phyloP scores from a whole-genome alignment of 805 yeast species.

The Candida morakotiae region DNA sequence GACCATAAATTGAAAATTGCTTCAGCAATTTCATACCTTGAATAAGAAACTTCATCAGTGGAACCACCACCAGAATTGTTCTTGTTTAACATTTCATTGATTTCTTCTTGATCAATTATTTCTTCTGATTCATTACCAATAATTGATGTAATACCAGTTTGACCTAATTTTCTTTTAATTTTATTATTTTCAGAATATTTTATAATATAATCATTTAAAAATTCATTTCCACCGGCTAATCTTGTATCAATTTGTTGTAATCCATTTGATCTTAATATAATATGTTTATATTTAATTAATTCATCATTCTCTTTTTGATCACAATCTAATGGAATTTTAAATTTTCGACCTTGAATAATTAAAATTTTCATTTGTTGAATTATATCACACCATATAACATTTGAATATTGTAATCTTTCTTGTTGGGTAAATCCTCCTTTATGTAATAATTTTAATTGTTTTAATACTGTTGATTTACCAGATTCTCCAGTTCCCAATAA shows the following conservation, averaged over 20 bases:
- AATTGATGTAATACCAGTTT: constrained; percentile 45
- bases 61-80: neutral
- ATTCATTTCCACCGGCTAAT: constrained; percentile 63
- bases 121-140: constrained; percentile 14
- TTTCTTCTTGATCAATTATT: constrained; percentile 11
- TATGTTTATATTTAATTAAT: constrained; percentile 46
- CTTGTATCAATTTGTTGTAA: constrained; percentile 53
- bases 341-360: constrained; percentile 67
- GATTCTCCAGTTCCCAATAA: constrained; percentile 94
- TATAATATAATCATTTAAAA: constrained; percentile 59
- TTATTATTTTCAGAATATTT: constrained; percentile 56
- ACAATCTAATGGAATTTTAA: constrained; percentile 62
- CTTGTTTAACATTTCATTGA: constrained; percentile 1
- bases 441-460: constrained; percentile 82
- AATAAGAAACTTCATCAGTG: constrained; percentile 12
- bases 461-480: constrained; percentile 89
- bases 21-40: constrained; percentile 57
- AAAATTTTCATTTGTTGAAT: constrained; percentile 76
- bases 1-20: constrained; percentile 72
- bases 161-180: constrained; percentile 44
- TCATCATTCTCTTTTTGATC: constrained; percentile 48
- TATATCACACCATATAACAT: constrained; percentile 91
- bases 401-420: constrained; percentile 76
- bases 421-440: constrained; percentile 78
- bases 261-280: constrained; percentile 53